A percentile compares a stretch with the other conserved stretches of the same genome.
Conservation (phyloP, 2,329 filamentous ascomycete species). For the Fusarium anguioides region DNA sequence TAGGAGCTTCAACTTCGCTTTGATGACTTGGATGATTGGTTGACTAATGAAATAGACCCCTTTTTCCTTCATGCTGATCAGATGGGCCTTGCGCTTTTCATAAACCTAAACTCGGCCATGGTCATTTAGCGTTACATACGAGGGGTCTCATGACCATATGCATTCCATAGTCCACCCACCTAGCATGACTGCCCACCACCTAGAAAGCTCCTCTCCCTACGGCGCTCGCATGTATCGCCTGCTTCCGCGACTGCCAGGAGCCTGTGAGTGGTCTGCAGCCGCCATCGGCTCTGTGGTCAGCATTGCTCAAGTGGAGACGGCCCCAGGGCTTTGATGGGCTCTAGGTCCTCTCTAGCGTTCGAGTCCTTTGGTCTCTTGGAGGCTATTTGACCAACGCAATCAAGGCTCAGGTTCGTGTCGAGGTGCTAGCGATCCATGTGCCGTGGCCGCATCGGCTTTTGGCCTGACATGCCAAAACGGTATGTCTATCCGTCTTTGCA, state of each 20-base stretch:
- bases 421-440: conserved; percentile 18
- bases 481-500: conserved; percentile 13
- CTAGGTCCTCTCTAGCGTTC: conserved; percentile 7
- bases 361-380: conserved; percentile 22
- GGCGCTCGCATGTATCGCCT: conserved; percentile 25
- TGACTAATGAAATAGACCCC: conserved; percentile 29
- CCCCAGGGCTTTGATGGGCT: conserved; percentile 27
- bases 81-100: conserved; percentile 43
- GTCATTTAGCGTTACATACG: conserved; percentile 46
- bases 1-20: conserved; percentile 17
- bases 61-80: conserved; percentile 40
- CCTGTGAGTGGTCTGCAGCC: conserved; percentile 32
- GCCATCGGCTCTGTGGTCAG: conserved; percentile 32
- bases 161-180: conserved; percentile 44
- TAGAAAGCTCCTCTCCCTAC: conserved; percentile 29
- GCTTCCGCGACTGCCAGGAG: conserved; percentile 27
- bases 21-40: conserved; percentile 34
- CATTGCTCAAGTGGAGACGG: conserved; percentile 19
- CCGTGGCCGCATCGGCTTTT: conserved; percentile 35
- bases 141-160: conserved; percentile 47
- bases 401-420: conserved; percentile 8
- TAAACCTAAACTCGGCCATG: conserved; percentile 47
- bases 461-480: conserved; percentile 33
- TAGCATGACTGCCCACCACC: conserved; percentile 37
- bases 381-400: conserved; percentile 26